A percentile compares a stretch with the other conserved stretches of the same genome.
These are phyloP conservation scores for Astrocystis sublimbata DNA, from an alignment of 495 filamentous ascomycete species.

Conservation along the genomic window DNA sequence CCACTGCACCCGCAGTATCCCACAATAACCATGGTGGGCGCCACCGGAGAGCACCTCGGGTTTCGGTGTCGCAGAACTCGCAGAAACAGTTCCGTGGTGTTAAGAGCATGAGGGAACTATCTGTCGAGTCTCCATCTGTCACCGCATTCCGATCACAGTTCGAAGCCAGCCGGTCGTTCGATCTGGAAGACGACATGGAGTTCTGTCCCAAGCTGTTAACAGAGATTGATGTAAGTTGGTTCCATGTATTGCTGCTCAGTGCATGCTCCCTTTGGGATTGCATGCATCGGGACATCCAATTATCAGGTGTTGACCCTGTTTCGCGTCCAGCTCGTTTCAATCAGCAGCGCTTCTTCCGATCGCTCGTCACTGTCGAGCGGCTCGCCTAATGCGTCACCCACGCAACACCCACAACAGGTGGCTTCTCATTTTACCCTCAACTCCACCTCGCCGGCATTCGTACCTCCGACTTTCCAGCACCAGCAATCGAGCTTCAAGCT, in stretches of 20 bases:
- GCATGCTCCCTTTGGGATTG: neutral
- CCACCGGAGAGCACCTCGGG: conserved; percentile 81
- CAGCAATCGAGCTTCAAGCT: conserved; percentile 65
- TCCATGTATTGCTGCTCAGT: conserved; percentile 5
- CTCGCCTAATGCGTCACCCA: conserved; percentile 88
- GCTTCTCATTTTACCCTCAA: conserved; percentile 79
- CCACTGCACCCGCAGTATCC: conserved; percentile 50
- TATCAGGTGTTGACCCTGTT: conserved; percentile 18
- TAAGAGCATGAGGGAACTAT: conserved; percentile 84
- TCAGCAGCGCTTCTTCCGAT: conserved; percentile 89
- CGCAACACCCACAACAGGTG: conserved; percentile 65
- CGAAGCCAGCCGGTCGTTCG: conserved; percentile 91
- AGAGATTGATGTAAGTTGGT: conserved; percentile 86
- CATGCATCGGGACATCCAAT: neutral
- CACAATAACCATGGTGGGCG: conserved; percentile 82
- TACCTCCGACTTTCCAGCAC: conserved; percentile 56
- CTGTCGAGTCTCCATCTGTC: conserved; percentile 67
- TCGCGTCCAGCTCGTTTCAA: conserved; percentile 67
- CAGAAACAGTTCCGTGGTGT: conserved; percentile 83
- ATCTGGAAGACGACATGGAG: conserved; percentile 94
- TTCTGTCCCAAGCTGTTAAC: conserved; percentile 94
- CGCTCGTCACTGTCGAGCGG: conserved; percentile 92
- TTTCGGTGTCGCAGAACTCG: conserved; percentile 70
- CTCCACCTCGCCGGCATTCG: conserved; percentile 70
- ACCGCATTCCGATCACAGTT: conserved; percentile 79